Evolutionary conservation across 2,329 filamentous ascomycete species (phyloP).

Genomic region (Colletotrichum brevisporum): DNA sequence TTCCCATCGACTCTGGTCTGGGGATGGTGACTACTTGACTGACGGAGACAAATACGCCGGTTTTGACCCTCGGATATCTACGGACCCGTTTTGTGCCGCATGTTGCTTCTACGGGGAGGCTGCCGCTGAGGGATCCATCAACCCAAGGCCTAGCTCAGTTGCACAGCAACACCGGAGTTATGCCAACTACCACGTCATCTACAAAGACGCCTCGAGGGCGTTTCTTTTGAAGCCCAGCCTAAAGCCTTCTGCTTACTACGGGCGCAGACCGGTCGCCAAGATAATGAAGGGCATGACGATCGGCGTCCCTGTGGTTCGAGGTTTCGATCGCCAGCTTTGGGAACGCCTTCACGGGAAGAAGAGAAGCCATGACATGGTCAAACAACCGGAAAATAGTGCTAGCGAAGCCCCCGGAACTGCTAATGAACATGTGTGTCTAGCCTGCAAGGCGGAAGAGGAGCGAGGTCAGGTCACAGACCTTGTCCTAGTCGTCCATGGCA

Average conservation of each 20-base stretch:
- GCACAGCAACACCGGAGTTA: conserved; percentile 71
- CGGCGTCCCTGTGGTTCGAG: conserved; percentile 89
- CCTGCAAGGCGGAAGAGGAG: conserved; percentile 75
- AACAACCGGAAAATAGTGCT: conserved; percentile 43
- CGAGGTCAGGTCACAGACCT: conserved; percentile 85
- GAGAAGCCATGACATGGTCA: conserved; percentile 48
- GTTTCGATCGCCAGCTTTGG: conserved; percentile 87
- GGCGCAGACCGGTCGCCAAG: conserved; percentile 83
- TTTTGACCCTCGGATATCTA: conserved; percentile 55
- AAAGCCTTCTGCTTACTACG: conserved; percentile 87
- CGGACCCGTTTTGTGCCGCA: conserved; percentile 71
- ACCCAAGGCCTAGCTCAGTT: conserved; percentile 51
- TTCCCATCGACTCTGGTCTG: conserved; percentile 85
- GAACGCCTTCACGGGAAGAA: conserved; percentile 74
- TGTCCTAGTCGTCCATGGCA: conserved; percentile 92
- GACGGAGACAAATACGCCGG: conserved; percentile 50
- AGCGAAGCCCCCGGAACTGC: conserved; percentile 36
- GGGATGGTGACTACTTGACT: conserved; percentile 55
- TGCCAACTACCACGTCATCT: conserved; percentile 85
- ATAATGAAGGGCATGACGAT: conserved; percentile 87
- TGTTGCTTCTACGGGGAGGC: conserved; percentile 73
- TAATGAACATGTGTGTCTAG: conserved; percentile 58
- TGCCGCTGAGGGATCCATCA: conserved; percentile 66
- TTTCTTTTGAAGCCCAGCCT: conserved; percentile 90
- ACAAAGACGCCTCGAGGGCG: conserved; percentile 81